A percentile compares a stretch with the other conserved stretches of the same genome.
These are phyloP conservation scores for Sporothrix luriei DNA, from an alignment of 2,329 filamentous ascomycete species.

Conservation along the genomic window DNA sequence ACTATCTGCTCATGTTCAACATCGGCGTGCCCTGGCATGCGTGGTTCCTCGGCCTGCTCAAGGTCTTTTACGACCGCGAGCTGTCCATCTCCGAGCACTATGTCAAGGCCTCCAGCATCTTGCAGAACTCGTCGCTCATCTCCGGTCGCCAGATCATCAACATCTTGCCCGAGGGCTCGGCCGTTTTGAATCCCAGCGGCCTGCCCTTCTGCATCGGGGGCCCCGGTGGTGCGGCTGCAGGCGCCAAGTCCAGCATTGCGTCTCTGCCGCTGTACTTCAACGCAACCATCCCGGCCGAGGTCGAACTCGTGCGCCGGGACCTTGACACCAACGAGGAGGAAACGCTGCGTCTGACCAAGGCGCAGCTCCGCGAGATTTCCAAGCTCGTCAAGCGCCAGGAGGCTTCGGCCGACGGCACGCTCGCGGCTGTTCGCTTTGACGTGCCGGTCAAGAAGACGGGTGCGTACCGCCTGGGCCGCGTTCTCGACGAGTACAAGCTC, in stretches of 20 bases:
- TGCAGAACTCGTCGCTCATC: constrained; percentile 91
- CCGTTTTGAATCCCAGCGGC: constrained; percentile 79
- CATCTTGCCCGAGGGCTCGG: constrained; percentile 93
- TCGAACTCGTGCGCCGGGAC: constrained; percentile 87
- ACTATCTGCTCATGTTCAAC: constrained; percentile 91
- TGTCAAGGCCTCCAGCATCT: constrained; percentile 82
- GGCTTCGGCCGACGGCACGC: constrained; percentile 59
- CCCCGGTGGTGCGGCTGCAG: constrained; percentile 49
- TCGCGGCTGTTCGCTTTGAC: constrained; percentile 65
- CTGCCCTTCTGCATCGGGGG: constrained; percentile 79
- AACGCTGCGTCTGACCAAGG: constrained; percentile 71
- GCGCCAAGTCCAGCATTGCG: constrained; percentile 34
- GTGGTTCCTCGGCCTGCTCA: constrained; percentile 72
- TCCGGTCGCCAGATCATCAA: constrained; percentile 97
- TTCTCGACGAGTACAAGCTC: constrained; percentile 90
- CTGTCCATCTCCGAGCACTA: constrained; percentile 89
- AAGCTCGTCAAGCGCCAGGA: constrained; percentile 65
- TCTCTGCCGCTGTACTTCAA: constrained; percentile 85
- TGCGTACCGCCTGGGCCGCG: constrained; percentile 79
- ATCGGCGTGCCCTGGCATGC: constrained; percentile 73
- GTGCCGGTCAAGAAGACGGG: constrained; percentile 83
- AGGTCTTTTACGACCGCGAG: constrained; percentile 88
- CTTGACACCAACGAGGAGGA: constrained; percentile 76
- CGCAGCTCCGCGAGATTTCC: constrained; percentile 74
- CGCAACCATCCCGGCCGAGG: constrained; percentile 82